Evolutionary conservation across 208 protist species (phyloP).

Genomic region (Phytomonas serpens): DNA sequence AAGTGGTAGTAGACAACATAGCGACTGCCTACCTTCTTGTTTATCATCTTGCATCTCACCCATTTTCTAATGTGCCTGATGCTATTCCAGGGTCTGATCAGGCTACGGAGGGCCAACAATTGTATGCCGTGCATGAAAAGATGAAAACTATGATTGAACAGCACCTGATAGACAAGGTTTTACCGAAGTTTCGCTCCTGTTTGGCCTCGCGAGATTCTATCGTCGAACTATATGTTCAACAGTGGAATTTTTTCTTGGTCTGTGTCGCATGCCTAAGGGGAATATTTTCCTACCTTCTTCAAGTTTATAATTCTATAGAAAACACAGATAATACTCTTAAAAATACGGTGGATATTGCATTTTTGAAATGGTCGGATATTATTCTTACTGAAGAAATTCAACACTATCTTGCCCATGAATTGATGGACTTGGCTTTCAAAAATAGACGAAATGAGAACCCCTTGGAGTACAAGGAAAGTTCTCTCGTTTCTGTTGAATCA

Average conservation of each 20-base stretch:
- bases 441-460: neutral
- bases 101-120: conserved; percentile 23
- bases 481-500: neutral
- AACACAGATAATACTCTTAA: neutral
- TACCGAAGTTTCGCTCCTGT: neutral
- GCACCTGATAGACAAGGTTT: conserved; percentile 22
- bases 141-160: conserved; percentile 21
- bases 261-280: neutral
- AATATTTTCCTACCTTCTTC: neutral
- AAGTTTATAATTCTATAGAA: neutral
- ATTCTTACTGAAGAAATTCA: conserved; percentile 1
- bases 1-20: conserved; percentile 24
- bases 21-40: conserved; percentile 28
- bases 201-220: neutral
- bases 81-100: conserved; percentile 21
- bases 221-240: conserved; percentile 3
- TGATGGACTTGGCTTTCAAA: neutral
- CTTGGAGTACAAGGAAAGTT: neutral
- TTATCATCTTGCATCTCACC: conserved; percentile 40
- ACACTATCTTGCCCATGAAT: neutral
- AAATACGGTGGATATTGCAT: neutral
- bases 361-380: neutral
- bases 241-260: conserved; percentile 1
- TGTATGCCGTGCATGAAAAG: conserved; percentile 22
- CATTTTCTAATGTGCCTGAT: conserved; percentile 24